These are phyloP conservation scores for Collybia sordida DNA, from an alignment of 768 basidiomycete species.

Conservation along the genomic window DNA sequence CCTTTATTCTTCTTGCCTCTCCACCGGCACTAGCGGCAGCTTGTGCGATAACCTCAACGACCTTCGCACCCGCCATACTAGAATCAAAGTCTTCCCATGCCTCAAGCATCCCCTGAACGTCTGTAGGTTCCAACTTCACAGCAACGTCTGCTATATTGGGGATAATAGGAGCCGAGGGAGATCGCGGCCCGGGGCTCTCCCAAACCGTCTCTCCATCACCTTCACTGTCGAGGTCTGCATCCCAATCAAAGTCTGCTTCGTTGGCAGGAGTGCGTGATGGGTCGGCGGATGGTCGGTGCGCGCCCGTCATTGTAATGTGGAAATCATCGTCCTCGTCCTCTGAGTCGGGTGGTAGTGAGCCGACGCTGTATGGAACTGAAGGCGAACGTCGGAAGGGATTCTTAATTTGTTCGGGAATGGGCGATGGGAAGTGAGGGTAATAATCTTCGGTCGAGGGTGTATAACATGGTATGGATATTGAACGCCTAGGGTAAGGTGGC, in stretches of 20 bases:
- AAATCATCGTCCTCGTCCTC: constrained; percentile 59
- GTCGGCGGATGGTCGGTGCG: constrained; percentile 30
- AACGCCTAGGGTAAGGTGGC: constrained; percentile 56
- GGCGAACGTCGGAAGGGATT: constrained; percentile 52
- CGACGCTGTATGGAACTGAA: constrained; percentile 53
- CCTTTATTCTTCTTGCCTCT: constrained; percentile 34
- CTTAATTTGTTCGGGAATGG: constrained; percentile 13
- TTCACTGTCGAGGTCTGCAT: constrained; percentile 51
- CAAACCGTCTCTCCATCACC: constrained; percentile 59
- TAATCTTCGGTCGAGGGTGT: constrained; percentile 44
- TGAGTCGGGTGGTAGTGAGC: constrained; percentile 74
- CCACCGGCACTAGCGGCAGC: constrained; percentile 31
- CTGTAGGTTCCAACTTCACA: constrained; percentile 61
- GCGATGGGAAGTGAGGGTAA: constrained; percentile 26
- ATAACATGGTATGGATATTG: constrained; percentile 57
- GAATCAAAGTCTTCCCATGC: constrained; percentile 68
- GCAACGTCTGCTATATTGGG: constrained; percentile 24
- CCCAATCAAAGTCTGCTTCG: constrained; percentile 40
- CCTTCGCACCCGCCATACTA: constrained; percentile 38
- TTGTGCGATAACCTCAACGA: constrained; percentile 41
- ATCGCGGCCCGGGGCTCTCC: constrained; percentile 65
- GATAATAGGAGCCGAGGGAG: constrained; percentile 54
- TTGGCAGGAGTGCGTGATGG: constrained; percentile 8
- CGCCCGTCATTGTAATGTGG: constrained; percentile 42
- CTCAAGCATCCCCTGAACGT: constrained; percentile 65